A percentile compares a stretch with the other conserved stretches of the same genome.
Evolutionary conservation across 164 flowering plant genomes (phyloP).

Genomic region (Warburgia ugandensis): DNA sequence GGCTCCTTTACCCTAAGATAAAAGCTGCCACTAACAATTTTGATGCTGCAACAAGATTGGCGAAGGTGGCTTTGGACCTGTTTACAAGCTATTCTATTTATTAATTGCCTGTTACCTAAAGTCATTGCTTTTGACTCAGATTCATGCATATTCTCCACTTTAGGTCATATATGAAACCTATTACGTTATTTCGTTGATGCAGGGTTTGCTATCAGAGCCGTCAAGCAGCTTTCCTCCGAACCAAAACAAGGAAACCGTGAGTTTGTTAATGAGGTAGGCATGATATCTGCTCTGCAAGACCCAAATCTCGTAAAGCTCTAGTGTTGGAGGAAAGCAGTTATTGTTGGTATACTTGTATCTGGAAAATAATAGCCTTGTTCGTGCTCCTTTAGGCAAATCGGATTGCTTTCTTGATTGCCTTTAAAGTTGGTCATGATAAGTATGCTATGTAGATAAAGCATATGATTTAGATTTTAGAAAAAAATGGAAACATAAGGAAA

Average conservation of each 20-base stretch:
- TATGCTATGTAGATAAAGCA: too few relatives aligned
- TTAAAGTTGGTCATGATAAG: too few relatives aligned
- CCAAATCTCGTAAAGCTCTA: slow-evolving; percentile 50
- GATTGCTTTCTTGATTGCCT: too few relatives aligned
- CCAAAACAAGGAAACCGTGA: slow-evolving; percentile 66
- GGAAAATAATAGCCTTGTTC: slow-evolving; percentile 57
- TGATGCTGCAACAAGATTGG: slow-evolving; percentile 44
- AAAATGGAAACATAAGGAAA: too few relatives aligned
- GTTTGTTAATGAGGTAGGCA: slow-evolving; percentile 58
- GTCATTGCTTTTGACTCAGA: neutral
- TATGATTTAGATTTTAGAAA: too few relatives aligned
- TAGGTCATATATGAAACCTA: neutral
- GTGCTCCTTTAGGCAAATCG: slow-evolving; percentile 45
- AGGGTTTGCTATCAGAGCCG: slow-evolving; percentile 39
- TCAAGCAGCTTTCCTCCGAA: slow-evolving; percentile 57
- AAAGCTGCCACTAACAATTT: slow-evolving; percentile 43
- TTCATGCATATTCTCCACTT: neutral
- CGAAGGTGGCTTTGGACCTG: slow-evolving; percentile 69
- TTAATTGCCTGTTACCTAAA: too few relatives aligned
- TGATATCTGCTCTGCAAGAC: slow-evolving; percentile 56
- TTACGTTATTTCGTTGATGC: neutral
- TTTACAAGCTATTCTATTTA: slow-evolving; percentile 30
- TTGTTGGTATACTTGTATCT: slow-evolving; percentile 46
- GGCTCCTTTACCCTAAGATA: slow-evolving; percentile 32
- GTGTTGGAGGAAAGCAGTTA: slow-evolving; percentile 44